Evolutionary conservation across 331 rosid species (phyloP).

Genomic region (Spiraea crenata): DNA sequence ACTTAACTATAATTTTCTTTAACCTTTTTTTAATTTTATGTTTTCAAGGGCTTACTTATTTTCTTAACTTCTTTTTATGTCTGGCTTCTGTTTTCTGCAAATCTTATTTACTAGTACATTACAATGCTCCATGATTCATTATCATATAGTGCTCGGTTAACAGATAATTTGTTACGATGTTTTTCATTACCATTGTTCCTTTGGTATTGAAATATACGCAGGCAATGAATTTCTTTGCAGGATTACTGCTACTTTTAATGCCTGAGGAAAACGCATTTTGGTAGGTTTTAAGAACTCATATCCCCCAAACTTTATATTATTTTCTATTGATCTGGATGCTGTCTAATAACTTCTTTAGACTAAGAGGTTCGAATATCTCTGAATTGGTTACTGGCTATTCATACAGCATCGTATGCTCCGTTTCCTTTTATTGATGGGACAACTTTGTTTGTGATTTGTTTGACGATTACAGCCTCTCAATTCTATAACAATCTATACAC

Average conservation of each 20-base stretch:
- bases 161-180: background rate
- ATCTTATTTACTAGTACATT: background rate
- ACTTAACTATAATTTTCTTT: too few species aligned
- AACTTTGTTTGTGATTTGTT: constrained; percentile 5
- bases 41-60: background rate
- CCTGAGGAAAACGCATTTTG: constrained; percentile 98
- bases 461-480: constrained; percentile 19
- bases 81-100: background rate
- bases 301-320: background rate
- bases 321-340: background rate
- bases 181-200: constrained; percentile 23
- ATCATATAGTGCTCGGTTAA: background rate
- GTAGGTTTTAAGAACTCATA: constrained; percentile 44
- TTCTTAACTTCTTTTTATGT: background rate
- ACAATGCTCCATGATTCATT: background rate
- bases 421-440: background rate
- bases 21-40: background rate
- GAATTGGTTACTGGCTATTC: background rate
- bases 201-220: constrained; percentile 43
- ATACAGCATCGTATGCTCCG: background rate
- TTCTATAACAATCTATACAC: background rate
- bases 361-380: constrained; percentile 3
- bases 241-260: constrained; percentile 81
- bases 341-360: background rate
- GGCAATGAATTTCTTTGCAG: constrained; percentile 99